These are phyloP conservation scores for Phialophora expanda DNA, from an alignment of 2,329 filamentous ascomycete genomes.

Conservation along the genomic window DNA sequence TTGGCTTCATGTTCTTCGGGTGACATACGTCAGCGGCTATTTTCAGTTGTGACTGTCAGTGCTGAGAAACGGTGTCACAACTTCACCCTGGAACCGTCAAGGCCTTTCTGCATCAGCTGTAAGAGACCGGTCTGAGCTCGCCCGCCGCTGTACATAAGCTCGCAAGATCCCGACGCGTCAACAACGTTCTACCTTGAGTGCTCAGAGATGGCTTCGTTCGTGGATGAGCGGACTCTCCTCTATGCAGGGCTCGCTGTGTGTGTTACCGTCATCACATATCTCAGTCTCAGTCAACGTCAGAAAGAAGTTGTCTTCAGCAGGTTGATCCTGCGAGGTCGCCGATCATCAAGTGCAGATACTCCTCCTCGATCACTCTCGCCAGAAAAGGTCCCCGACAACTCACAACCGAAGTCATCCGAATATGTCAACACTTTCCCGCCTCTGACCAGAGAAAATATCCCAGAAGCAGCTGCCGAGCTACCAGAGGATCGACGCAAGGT, in stretches of 20 bases:
- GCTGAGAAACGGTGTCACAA: slow-evolving; percentile 2
- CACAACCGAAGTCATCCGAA: slow-evolving; percentile 41
- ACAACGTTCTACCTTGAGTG: neutral
- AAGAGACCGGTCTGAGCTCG: neutral
- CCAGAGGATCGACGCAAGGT: slow-evolving; percentile 35
- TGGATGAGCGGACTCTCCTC: slow-evolving; percentile 30
- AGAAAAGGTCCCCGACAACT: slow-evolving; percentile 47
- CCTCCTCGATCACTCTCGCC: slow-evolving; percentile 60
- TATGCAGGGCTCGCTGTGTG: slow-evolving; percentile 29
- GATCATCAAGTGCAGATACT: slow-evolving; percentile 56
- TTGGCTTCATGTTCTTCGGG: slow-evolving; percentile 8
- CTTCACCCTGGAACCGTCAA: neutral
- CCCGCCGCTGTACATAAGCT: slow-evolving; percentile 10
- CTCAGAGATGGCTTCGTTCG: slow-evolving; percentile 16
- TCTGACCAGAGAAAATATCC: slow-evolving; percentile 55
- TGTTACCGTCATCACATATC: slow-evolving; percentile 35
- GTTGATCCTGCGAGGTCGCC: slow-evolving; percentile 49
- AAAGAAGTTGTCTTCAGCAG: slow-evolving; percentile 49
- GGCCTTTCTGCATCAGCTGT: neutral
- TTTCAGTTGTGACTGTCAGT: neutral
- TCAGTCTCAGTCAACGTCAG: slow-evolving; percentile 43
- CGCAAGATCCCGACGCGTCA: neutral
- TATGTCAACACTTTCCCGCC: slow-evolving; percentile 61
- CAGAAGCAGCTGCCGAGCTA: slow-evolving; percentile 41
- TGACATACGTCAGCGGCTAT: slow-evolving; percentile 15